A percentile compares a stretch with the other conserved stretches of the same genome.
Conservation (phyloP, 306 rosid species). For the Urtica urens region DNA sequence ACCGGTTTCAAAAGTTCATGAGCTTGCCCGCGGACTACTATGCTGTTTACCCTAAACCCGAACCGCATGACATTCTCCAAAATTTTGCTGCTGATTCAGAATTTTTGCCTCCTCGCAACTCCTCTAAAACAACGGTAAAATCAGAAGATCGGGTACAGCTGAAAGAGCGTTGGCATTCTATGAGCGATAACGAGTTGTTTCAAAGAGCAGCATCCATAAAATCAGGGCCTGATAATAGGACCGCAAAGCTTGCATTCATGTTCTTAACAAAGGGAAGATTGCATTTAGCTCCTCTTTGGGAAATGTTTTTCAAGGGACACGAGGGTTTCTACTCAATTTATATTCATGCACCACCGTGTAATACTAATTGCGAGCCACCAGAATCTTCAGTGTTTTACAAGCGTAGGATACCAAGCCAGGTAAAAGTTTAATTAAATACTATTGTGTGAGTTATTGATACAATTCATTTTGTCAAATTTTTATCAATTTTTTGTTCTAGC, state of each 20-base stretch:
- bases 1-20: neutral
- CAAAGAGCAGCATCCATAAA: conserved; percentile 20
- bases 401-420: conserved; percentile 34
- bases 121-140: neutral
- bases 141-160: conserved; percentile 11
- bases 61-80: neutral
- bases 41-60: conserved; percentile 5
- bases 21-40: conserved; percentile 8
- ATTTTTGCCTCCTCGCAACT: neutral
- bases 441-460: too few relatives aligned
- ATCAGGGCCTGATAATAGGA: too few relatives aligned
- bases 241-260: conserved; percentile 30
- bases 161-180: conserved; percentile 16
- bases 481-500: too few relatives aligned
- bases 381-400: conserved; percentile 22
- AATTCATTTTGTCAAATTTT: too few relatives aligned
- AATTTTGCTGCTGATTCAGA: neutral
- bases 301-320: conserved; percentile 28
- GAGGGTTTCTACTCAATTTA: conserved; percentile 25
- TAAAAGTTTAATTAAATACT: conserved; percentile 4
- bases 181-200: conserved; percentile 31
- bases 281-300: conserved; percentile 36
- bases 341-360: conserved; percentile 22
- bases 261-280: conserved; percentile 21
- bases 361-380: conserved; percentile 9